Base-by-base conservation (phyloP, 208 protist species). In the Wallacemonas sp. region DNA sequence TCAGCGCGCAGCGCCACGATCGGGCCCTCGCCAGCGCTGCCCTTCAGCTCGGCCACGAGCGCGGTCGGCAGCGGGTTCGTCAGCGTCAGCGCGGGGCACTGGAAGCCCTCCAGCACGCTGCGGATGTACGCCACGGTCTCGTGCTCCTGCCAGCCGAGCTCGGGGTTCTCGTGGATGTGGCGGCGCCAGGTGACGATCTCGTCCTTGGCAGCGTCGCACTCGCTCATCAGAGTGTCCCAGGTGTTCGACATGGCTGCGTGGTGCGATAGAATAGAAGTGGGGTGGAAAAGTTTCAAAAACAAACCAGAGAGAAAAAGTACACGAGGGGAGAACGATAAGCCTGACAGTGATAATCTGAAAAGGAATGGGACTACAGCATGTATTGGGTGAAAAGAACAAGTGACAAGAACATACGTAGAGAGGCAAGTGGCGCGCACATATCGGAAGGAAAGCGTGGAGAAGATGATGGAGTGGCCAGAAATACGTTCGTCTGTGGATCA, bases 1-100 rank as follows among this genome's bases (percentile, higher is more conserved):
- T 88, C 79, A 16, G 86, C 76, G 57, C 82, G 76, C 65, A 88
- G 72, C 2, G 86, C 86, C 18, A 81, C 67, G 48, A 76, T 82
- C 39, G 79, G 76, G 2, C 79, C 82, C 48, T 69, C 75, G 23
- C 74, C 81, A 16, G 78, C 85, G n/a, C 74, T 63, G 16, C 86
- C 82, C 28, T 66, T 78, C 44, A 92, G 74, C 42, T 82, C 70
- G 1, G 86, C 82, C 12, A 92, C 68, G 5, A 87, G 75, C 7
- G 72, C 72, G 38, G 54, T 89, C 11, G 79, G 77, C 12, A 67
- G 70, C 11, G 77, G 82, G 23, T 75, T 70, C 62, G 49, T 70
- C 44, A 87, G 74, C n/a, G 50, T 66, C 31, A 89, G 76, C 14
- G 48, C 20, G 0, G 67, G 61, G 55, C 79, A 82, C 50, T 41